Evolutionary conservation across 306 rosid species (phyloP).

Genomic region (Begonia masoniana): DNA sequence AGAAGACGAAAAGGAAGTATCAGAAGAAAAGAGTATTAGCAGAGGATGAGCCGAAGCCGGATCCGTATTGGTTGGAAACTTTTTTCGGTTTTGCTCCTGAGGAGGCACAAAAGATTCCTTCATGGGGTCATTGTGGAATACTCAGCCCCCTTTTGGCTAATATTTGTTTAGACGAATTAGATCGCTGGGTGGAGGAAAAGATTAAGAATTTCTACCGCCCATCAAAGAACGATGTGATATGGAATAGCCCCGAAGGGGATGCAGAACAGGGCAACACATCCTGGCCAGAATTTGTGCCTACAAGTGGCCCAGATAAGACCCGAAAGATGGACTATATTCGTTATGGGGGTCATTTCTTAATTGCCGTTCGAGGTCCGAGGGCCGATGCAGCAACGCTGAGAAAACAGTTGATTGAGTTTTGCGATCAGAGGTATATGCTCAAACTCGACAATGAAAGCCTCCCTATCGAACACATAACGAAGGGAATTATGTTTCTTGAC

Average conservation of each 20-base stretch:
- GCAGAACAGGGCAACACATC: constrained; percentile 88
- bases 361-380: constrained; percentile 86
- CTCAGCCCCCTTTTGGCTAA: constrained; percentile 79
- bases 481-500: constrained; percentile 93
- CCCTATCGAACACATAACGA: constrained; percentile 91
- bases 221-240: constrained; percentile 92
- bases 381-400: constrained; percentile 75
- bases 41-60: constrained; percentile 95
- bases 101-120: constrained; percentile 75
- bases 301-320: constrained; percentile 96
- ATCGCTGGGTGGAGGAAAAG: constrained; percentile 88
- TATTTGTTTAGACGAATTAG: constrained; percentile 75
- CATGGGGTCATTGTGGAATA: constrained; percentile 91
- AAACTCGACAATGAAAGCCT: constrained; percentile 90
- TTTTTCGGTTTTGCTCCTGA: constrained; percentile 90
- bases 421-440: constrained; percentile 81
- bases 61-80: constrained; percentile 85
- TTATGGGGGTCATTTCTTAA: constrained; percentile 82
- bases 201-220: constrained; percentile 75
- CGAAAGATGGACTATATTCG: constrained; percentile 80
- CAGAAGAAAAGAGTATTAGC: constrained; percentile 90
- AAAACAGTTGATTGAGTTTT: constrained; percentile 80
- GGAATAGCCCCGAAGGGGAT: constrained; percentile 78
- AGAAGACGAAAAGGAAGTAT: constrained; percentile 66
- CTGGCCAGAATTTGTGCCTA: constrained; percentile 98